Evolutionary conservation across 306 rosid genomes (phyloP).

Genomic region (Dalbergia cochinchinensis): DNA sequence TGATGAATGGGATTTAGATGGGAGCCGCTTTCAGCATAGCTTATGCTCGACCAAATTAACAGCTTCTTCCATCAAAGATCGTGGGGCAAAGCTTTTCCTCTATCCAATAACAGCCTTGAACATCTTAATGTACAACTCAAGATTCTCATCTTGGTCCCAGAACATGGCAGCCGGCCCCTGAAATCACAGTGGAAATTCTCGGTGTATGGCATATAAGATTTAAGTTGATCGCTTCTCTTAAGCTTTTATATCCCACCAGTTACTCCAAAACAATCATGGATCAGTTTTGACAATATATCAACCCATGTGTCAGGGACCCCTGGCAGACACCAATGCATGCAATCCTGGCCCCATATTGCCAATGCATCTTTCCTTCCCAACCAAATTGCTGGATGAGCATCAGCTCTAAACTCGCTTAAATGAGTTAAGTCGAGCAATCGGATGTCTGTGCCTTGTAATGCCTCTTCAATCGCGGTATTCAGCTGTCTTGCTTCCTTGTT

Average conservation of each 20-base stretch:
- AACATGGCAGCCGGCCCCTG: conserved; percentile 28
- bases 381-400: conserved; percentile 94
- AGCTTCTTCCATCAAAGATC: conserved; percentile 23
- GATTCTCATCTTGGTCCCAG: conserved; percentile 38
- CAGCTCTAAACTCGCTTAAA: conserved; percentile 85
- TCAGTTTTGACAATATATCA: conserved; percentile 71
- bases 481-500: conserved; percentile 82
- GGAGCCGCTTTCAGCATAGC: not conserved
- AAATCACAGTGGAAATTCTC: conserved; percentile 12
- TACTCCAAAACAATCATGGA: conserved; percentile 50
- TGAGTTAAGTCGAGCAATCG: conserved; percentile 71
- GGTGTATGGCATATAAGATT: conserved; percentile 35
- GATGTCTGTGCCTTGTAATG: conserved; percentile 65
- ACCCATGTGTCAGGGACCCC: conserved; percentile 94
- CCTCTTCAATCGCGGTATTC: conserved; percentile 66
- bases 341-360: conserved; percentile 87
- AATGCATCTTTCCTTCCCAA: conserved; percentile 90
- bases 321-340: conserved; percentile 97
- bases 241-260: conserved; percentile 29
- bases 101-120: conserved; percentile 25
- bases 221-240: not conserved
- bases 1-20: not conserved
- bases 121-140: conserved; percentile 22
- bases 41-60: conserved; percentile 31
- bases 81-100: conserved; percentile 33